These are phyloP conservation scores for Aureobasidium sp. DNA, from an alignment of 2,329 filamentous ascomycete genomes.

Conservation along the genomic window DNA sequence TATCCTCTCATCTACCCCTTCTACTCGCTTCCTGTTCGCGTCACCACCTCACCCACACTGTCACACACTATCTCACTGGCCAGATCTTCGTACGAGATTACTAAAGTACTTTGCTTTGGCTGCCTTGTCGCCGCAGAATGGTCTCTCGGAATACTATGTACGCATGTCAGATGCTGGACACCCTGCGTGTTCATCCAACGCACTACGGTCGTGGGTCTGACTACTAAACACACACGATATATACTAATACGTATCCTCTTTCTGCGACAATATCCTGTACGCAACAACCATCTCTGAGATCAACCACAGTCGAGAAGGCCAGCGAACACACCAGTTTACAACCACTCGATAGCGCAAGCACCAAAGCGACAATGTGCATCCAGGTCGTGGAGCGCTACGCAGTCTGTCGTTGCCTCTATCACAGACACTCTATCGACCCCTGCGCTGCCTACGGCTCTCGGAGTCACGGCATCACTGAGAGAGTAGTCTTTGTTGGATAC, in stretches of 20 bases:
- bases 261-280: background rate
- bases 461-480: conserved; percentile 65
- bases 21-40: background rate
- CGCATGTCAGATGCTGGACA: background rate
- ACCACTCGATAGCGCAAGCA: background rate
- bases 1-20: background rate
- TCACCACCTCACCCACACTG: background rate
- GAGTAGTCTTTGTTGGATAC: conserved; percentile 76
- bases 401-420: conserved; percentile 81
- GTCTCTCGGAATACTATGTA: background rate
- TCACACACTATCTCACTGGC: background rate
- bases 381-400: conserved; percentile 81
- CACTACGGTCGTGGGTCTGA: background rate
- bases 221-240: background rate
- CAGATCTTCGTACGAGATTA: background rate
- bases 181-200: background rate
- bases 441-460: conserved; percentile 68
- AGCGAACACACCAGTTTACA: background rate
- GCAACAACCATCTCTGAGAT: background rate
- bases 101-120: background rate
- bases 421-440: conserved; percentile 77
- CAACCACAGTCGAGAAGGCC: background rate
- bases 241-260: background rate
- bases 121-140: background rate
- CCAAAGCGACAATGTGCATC: conserved; percentile 64